Evolutionary conservation across 2,329 filamentous ascomycete species (phyloP).

Genomic region (Arthrobotrys conoides): DNA sequence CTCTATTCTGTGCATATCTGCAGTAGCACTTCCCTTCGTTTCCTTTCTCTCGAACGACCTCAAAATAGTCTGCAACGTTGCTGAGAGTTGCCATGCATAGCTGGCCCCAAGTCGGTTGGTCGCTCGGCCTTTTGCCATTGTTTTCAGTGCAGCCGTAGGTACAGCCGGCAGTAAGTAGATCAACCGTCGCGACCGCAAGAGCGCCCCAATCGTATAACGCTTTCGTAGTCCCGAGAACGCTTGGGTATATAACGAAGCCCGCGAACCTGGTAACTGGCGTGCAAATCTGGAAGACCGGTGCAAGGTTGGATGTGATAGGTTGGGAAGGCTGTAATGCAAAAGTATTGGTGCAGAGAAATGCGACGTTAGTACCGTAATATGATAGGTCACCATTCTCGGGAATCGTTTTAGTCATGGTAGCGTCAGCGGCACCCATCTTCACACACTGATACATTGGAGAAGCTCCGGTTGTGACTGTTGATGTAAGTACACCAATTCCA

Average conservation of each 20-base stretch:
- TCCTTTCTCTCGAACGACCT: background rate
- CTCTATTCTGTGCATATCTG: background rate
- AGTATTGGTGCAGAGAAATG: conserved; percentile 22
- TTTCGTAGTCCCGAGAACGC: background rate
- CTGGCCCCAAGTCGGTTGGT: background rate
- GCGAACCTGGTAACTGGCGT: background rate
- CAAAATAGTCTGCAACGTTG: background rate
- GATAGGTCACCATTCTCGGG: background rate
- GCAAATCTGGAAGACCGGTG: conserved; percentile 2
- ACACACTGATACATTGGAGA: conserved; percentile 8
- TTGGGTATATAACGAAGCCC: background rate
- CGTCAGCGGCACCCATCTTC: background rate
- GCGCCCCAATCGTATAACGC: background rate
- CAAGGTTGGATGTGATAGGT: background rate
- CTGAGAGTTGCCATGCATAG: background rate
- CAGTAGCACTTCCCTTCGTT: conserved; percentile 6
- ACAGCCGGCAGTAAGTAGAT: background rate
- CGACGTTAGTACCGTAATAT: background rate
- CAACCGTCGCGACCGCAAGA: background rate
- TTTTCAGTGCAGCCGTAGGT: background rate
- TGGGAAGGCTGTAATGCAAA: background rate
- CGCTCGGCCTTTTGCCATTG: background rate
- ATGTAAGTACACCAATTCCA: background rate
- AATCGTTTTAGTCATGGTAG: background rate
- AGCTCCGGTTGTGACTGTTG: background rate